Conservation (phyloP, 2,329 filamentous ascomycete species). For the Diaporthe amygdali region DNA sequence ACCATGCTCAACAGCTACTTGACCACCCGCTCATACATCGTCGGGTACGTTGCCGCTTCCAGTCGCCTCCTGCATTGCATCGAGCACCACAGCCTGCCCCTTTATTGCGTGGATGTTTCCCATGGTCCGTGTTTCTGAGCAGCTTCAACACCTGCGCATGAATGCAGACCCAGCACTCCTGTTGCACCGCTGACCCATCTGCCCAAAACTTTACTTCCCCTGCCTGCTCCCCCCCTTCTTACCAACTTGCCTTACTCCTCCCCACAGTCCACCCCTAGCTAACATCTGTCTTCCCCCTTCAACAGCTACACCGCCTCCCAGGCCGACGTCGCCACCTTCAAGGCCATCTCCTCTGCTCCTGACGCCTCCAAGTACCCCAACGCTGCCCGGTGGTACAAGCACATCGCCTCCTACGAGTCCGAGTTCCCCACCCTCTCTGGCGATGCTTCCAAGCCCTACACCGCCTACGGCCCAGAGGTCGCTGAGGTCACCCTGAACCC, state of each 20-base stretch:
- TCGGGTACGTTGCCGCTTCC: conserved; percentile 66
- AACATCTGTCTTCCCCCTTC: neutral
- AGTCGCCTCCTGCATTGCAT: neutral
- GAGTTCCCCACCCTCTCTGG: conserved; percentile 92
- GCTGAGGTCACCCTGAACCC: conserved; percentile 81
- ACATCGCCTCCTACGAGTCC: conserved; percentile 90
- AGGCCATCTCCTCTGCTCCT: conserved; percentile 79
- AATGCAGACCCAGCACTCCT: conserved; percentile 69
- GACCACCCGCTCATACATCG: conserved; percentile 74
- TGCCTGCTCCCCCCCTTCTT: neutral
- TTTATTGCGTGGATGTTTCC: conserved; percentile 72
- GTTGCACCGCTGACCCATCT: conserved; percentile 69
- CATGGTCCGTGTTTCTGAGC: conserved; percentile 87
- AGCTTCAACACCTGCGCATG: conserved; percentile 84
- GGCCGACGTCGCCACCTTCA: conserved; percentile 95
- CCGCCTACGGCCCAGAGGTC: conserved; percentile 87
- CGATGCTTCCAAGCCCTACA: conserved; percentile 87
- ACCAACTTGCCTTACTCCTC: neutral
- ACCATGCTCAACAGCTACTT: conserved; percentile 68
- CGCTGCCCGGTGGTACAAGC: conserved; percentile 98
- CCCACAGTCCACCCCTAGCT: neutral
- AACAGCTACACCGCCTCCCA: conserved; percentile 73
- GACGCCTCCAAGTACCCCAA: conserved; percentile 88
- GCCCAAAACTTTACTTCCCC: neutral
- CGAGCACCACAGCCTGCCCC: neutral